Evolutionary conservation across 208 protist genomes (phyloP), one percentile per base, ranked within the genome.

Genomic region (Naegleria lovaniensis): DNA sequence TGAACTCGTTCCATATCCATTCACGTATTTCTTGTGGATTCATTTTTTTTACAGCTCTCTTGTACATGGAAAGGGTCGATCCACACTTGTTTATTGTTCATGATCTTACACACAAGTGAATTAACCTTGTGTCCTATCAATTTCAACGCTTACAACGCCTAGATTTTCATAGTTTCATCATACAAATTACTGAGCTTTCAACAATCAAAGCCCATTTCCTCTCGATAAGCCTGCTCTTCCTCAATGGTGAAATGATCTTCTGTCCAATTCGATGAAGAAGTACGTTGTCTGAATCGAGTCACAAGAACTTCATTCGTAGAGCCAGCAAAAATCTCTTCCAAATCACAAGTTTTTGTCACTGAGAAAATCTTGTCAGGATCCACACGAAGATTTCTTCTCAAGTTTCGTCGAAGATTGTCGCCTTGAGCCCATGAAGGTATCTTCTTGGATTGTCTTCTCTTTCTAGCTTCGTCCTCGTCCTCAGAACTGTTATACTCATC

Each of bases 381-480:
- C 7, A 85, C 41, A 9, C 7, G 39, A 43, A 16, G 16, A 29
- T 15, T 48, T 29, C 40, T 40, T 6, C 16, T 48, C 5, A 40
- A 33, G 5, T 43, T 25, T 0, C 41, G n/a, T 16, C 36, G 7
- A 16, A 85, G 15, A 39, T 16, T 39, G 7, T 85, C 83, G 5
- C 83, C 40, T 48, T 85, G 33, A 48, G 83, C 83, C 83, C 83
- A 85, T 19, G 36, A 43, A 33, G 83, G 83, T 33, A 85, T 33
- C 38, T 85, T 85, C 38, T 85, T 85, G 15, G 39, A 5, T 85
- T 39, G 40, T 85, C 83, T 85, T 85, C 83, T 85, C 29, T 29
- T 39, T 39, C 15, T 85, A 7, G 40, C 40, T 33, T 19, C 83
- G 19, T 85, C 83, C 11, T 85, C 83, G 11, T 85, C 83, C 11